Conservation (phyloP, 768 basidiomycete genomes). For the Russula earlei region DNA sequence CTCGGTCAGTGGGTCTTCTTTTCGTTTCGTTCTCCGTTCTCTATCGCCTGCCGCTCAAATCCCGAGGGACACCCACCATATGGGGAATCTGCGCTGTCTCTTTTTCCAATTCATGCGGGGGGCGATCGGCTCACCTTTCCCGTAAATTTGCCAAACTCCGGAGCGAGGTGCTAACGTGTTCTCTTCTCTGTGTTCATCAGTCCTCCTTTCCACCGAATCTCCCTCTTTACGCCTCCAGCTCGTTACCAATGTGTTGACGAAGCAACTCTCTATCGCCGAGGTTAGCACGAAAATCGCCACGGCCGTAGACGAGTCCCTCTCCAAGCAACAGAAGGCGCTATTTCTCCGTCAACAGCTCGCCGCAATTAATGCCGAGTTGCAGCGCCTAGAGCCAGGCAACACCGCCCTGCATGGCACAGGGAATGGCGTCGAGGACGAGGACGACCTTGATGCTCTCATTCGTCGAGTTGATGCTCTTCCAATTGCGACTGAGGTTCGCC, state of each 20-base stretch:
- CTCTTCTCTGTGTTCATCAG: constrained; percentile 26
- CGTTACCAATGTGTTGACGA: constrained; percentile 62
- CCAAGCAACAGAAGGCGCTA: constrained; percentile 81
- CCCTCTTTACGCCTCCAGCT: constrained; percentile 53
- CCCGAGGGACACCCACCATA: background rate
- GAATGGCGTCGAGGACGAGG: constrained; percentile 45
- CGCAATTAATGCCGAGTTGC: constrained; percentile 70
- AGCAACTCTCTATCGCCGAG: constrained; percentile 69
- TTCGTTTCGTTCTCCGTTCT: background rate
- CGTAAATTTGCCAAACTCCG: background rate
- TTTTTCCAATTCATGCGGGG: background rate
- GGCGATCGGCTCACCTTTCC: background rate
- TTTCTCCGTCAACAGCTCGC: constrained; percentile 78
- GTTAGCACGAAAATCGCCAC: constrained; percentile 73
- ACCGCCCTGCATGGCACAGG: background rate
- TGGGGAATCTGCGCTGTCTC: background rate
- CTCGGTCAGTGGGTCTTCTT: constrained; percentile 39
- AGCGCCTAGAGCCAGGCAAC: constrained; percentile 34
- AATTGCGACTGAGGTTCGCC: constrained; percentile 67
- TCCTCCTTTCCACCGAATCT: constrained; percentile 51
- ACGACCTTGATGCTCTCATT: constrained; percentile 69
- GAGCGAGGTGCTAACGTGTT: background rate
- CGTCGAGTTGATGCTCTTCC: constrained; percentile 67
- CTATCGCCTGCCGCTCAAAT: background rate
- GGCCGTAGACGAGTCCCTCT: constrained; percentile 75